Evolutionary conservation across 495 filamentous ascomycete genomes (phyloP), one percentile per base, ranked within the genome.

Genomic region (Cairneyella variabilis): DNA sequence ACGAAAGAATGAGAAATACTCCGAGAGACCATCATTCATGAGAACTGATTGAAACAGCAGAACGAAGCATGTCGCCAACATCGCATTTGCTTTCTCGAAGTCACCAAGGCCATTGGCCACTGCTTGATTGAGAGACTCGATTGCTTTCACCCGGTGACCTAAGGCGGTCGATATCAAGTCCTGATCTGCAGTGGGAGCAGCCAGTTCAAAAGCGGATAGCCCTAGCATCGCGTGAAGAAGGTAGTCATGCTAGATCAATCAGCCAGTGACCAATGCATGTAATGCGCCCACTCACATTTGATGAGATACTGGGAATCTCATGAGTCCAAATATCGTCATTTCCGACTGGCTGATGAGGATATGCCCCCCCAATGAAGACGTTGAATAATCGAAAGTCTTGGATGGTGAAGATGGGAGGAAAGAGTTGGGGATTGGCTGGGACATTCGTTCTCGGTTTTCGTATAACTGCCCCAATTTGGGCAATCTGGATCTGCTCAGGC

Each of bases 381-480:
- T 85, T 79, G 64, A 84, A 84, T 57, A 83, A 76, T 44, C 80
- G 73, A 64, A 85, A 77, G 63, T 84, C 81, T 18, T 77, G 69
- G 16, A 76, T 65, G 30, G 70, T 76, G 63, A 82, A 82, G 0
- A 76, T 58, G 17, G 76, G 74, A 58, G 21, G 63, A 46, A 40
- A 64, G 37, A 23, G 22, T 34, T 57, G 26, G 16, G 41, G 28
- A 39, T 39, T 23, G 12, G 37, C 18, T 8, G 27, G 22, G 21
- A 50, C 28, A 28, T 30, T 30, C 40, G 17, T 14, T 37, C 32
- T 26, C 41, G 39, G 48, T 23, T 48, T 57, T 45, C 32, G 42
- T 41, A 48, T 38, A 27, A 18, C 17, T 32, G 20, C 18, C 45
- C 43, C 25, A 9, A 39, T 22, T 40, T 57, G 58, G 22, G 20